A percentile compares a stretch with the other conserved stretches of the same genome.
Evolutionary conservation across 1,284 basidiomycete genomes (phyloP).

Genomic region (Marasmius tenuissimus): DNA sequence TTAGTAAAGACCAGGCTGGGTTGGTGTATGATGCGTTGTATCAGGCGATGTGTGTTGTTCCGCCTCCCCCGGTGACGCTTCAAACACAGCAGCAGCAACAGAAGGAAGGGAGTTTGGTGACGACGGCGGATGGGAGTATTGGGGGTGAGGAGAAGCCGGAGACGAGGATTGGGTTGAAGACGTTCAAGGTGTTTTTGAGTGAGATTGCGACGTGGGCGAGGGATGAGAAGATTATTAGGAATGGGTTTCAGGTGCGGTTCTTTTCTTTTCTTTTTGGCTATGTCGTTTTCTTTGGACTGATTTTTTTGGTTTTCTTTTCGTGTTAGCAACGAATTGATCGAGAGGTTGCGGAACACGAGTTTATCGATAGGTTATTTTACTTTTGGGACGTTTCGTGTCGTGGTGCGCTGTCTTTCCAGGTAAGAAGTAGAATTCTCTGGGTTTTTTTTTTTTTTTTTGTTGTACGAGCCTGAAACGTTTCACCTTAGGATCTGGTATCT

Average conservation of each 20-base stretch:
- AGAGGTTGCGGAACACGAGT: slow-evolving; percentile 80
- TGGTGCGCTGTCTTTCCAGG: slow-evolving; percentile 87
- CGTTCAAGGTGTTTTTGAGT: slow-evolving; percentile 89
- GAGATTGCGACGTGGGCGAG: slow-evolving; percentile 96
- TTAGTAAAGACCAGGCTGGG: slow-evolving; percentile 89
- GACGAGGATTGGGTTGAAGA: slow-evolving; percentile 84
- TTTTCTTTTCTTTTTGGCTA: slow-evolving; percentile 17
- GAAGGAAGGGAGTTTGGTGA: slow-evolving; percentile 44
- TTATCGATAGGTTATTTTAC: slow-evolving; percentile 82
- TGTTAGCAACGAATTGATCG: slow-evolving; percentile 76
- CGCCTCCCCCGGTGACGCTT: slow-evolving; percentile 53
- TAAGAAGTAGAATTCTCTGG: too few species aligned
- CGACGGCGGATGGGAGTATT: slow-evolving; percentile 50
- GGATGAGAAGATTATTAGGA: slow-evolving; percentile 90
- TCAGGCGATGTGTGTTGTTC: slow-evolving; percentile 80
- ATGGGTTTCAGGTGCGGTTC: slow-evolving; percentile 88
- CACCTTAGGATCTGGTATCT: slow-evolving; percentile 78
- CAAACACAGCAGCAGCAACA: too few species aligned
- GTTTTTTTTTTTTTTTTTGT: too few species aligned
- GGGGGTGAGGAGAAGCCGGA: slow-evolving; percentile 73
- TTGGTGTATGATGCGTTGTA: slow-evolving; percentile 91
- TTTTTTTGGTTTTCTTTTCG: neutral
- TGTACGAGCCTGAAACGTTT: neutral
- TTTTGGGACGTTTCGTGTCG: slow-evolving; percentile 85
- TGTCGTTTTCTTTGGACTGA: neutral